phyloP scores from a whole-genome alignment of 179 eudicot species.

The Spergularia azorica region DNA sequence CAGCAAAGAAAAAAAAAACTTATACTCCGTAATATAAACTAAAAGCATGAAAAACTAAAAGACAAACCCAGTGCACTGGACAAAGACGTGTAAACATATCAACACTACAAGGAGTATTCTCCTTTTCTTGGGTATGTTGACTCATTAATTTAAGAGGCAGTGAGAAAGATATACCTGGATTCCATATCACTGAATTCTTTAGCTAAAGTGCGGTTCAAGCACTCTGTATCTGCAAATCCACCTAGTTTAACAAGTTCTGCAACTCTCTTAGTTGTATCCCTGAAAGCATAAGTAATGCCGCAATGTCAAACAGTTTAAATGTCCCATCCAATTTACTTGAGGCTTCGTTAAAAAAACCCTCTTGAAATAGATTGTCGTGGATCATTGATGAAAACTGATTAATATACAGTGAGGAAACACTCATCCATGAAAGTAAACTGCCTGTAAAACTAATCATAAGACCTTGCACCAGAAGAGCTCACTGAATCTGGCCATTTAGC shows the following conservation, averaged over 20 bases:
- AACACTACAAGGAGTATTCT: too few relatives aligned
- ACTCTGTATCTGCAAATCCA: conserved; percentile 75
- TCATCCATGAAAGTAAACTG: neutral
- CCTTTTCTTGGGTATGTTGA: neutral
- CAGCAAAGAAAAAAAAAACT: neutral
- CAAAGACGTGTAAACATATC: too few relatives aligned
- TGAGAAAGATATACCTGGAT: conserved; percentile 53
- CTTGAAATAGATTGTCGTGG: neutral
- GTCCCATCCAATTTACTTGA: neutral
- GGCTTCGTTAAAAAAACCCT: neutral
- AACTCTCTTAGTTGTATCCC: conserved; percentile 68
- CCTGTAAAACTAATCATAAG: neutral
- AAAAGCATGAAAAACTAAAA: neutral
- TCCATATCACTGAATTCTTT: conserved; percentile 85
- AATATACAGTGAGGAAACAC: neutral
- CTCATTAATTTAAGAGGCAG: neutral
- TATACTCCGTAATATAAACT: neutral
- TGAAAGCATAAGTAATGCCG: conserved; percentile 29
- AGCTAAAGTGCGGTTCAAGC: conserved; percentile 78
- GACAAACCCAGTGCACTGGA: neutral
- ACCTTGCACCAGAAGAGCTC: neutral
- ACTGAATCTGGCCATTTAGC: neutral
- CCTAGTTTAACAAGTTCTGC: conserved; percentile 77
- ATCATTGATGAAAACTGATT: neutral
- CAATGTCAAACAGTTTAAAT: conserved; percentile 1